These are phyloP conservation scores for Petunia axillaris DNA, from an alignment of 257 asterid species.

Conservation along the genomic window DNA sequence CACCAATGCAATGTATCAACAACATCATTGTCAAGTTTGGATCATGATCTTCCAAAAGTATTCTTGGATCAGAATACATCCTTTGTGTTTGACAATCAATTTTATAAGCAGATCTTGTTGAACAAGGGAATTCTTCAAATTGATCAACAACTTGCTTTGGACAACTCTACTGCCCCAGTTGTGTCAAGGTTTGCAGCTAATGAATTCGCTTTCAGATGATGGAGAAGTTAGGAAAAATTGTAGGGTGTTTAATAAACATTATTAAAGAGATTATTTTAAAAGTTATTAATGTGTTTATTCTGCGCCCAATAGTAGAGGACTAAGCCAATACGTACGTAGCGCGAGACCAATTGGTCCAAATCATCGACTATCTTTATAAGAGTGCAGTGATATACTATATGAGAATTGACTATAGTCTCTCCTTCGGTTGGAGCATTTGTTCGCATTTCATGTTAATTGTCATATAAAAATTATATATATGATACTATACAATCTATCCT, in stretches of 20 bases:
- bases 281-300: no score
- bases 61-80: slow-evolving; percentile 70
- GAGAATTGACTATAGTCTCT: no score
- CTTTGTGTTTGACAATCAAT: slow-evolving; percentile 61
- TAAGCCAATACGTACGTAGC: no score
- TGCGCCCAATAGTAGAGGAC: no score
- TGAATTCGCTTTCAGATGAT: slow-evolving; percentile 9
- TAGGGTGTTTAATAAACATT: slow-evolving; percentile 22
- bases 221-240: slow-evolving; percentile 44
- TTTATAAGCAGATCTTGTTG: slow-evolving; percentile 49
- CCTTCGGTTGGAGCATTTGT: no score
- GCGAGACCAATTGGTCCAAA: no score
- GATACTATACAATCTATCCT: no score
- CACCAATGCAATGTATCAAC: slow-evolving; percentile 46
- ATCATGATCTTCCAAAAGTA: slow-evolving; percentile 29
- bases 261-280: background rate
- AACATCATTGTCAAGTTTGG: slow-evolving; percentile 29
- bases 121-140: slow-evolving; percentile 63
- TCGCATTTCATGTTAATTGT: no score
- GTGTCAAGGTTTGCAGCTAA: slow-evolving; percentile 29
- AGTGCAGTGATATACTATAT: no score
- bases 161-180: slow-evolving; percentile 42
- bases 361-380: no score
- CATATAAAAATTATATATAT: no score
- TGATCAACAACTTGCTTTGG: slow-evolving; percentile 59